These are phyloP conservation scores for Melaleuca alternifolia DNA, from an alignment of 345 rosid species.

Conservation along the genomic window DNA sequence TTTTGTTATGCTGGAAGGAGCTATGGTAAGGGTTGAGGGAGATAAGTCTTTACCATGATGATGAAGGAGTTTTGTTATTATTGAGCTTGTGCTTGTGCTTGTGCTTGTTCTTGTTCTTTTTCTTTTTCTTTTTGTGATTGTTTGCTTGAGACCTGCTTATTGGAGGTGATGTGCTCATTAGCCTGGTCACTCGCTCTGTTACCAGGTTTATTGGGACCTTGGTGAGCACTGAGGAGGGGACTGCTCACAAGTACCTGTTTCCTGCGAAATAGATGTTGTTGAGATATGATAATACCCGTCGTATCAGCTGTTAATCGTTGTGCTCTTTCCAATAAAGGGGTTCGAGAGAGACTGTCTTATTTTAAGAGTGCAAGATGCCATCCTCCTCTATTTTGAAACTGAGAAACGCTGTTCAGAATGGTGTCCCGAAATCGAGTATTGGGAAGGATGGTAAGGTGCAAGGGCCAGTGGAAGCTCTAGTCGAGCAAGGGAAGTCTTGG, in stretches of 20 bases:
- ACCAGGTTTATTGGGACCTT: neutral
- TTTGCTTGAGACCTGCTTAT: neutral
- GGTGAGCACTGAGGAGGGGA: neutral
- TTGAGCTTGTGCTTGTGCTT: neutral
- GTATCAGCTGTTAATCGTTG: neutral
- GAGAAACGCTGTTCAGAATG: conserved; percentile 41
- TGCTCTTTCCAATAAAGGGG: neutral
- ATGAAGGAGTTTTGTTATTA: neutral
- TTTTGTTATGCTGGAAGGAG: neutral
- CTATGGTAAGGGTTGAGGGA: neutral
- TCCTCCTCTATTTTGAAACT: conserved; percentile 29
- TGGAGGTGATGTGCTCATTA: neutral
- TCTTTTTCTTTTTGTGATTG: neutral
- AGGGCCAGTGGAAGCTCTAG: conserved; percentile 29
- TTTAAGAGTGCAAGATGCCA: conserved; percentile 53
- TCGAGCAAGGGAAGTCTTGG: conserved; percentile 45
- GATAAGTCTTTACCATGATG: neutral
- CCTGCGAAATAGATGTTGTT: neutral
- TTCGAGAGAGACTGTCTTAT: neutral
- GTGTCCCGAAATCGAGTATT: conserved; percentile 24
- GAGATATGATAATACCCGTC: neutral
- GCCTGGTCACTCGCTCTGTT: neutral
- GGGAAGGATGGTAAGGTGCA: conserved; percentile 26
- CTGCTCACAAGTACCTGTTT: neutral
- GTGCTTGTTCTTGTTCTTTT: no score